phyloP scores from a whole-genome alignment of 805 yeast species.

The Hanseniaspora lachancei region DNA sequence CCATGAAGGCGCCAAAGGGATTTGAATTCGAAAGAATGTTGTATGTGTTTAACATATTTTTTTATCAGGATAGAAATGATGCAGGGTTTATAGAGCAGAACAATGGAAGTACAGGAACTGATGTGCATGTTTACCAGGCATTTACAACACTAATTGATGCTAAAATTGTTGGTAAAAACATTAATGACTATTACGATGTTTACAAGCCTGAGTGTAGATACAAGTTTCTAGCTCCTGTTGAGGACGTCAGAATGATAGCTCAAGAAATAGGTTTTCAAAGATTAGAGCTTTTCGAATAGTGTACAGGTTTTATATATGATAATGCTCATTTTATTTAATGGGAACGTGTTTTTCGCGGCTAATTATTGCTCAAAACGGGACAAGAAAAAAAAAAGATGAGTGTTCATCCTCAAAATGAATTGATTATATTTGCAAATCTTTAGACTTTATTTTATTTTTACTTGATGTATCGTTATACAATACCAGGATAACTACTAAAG shows the following conservation, averaged over 20 bases:
- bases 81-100: not conserved
- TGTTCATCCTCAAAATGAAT: not conserved
- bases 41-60: constrained; percentile 2
- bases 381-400: too few species aligned
- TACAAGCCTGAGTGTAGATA: constrained; percentile 5
- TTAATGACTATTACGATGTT: constrained; percentile 11
- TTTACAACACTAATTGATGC: not conserved
- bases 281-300: not conserved
- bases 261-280: not conserved
- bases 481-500: too few species aligned
- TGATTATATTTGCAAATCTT: not conserved
- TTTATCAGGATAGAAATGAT: not conserved
- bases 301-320: not conserved
- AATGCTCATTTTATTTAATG: not conserved
- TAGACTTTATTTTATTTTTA: not conserved
- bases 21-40: constrained; percentile 8
- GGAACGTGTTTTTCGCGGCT: too few species aligned
- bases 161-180: constrained; percentile 4
- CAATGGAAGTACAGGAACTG: not conserved
- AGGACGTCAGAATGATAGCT: not conserved
- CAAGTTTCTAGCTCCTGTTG: not conserved
- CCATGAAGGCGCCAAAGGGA: constrained; percentile 1
- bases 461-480: too few species aligned
- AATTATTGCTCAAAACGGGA: too few species aligned
- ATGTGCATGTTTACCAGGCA: not conserved